phyloP scores from a whole-genome alignment of 495 filamentous ascomycete species.

The Penicillium taxi region DNA sequence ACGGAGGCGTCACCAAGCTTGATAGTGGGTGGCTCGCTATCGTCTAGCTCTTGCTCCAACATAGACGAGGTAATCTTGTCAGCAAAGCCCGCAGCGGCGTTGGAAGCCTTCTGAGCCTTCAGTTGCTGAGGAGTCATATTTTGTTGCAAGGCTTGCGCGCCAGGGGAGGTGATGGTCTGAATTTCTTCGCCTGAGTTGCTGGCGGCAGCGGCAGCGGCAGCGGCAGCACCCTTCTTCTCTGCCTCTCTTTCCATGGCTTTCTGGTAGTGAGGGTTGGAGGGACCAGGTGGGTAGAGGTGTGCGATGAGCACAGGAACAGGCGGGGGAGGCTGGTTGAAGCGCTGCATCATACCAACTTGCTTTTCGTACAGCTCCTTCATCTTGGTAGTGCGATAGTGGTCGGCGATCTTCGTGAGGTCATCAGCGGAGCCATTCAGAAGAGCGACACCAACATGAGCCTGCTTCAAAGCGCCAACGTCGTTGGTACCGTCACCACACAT shows the following conservation, averaged over 20 bases:
- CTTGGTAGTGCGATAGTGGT: slow-evolving; percentile 86
- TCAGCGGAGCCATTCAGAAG: slow-evolving; percentile 91
- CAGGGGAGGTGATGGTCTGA: slow-evolving; percentile 62
- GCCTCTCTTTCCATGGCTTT: slow-evolving; percentile 84
- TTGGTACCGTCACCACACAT: slow-evolving; percentile 99
- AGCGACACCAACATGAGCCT: slow-evolving; percentile 94
- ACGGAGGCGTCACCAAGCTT: slow-evolving; percentile 97
- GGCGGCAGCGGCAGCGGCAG: slow-evolving; percentile 32
- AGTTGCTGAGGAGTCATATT: slow-evolving; percentile 47
- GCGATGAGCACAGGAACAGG: slow-evolving; percentile 87
- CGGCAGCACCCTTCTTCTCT: slow-evolving; percentile 55
- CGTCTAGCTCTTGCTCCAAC: slow-evolving; percentile 85
- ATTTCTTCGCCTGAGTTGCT: slow-evolving; percentile 46
- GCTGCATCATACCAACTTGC: slow-evolving; percentile 78
- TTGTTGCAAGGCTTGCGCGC: slow-evolving; percentile 61
- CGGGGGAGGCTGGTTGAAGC: slow-evolving; percentile 86
- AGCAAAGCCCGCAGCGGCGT: slow-evolving; percentile 67
- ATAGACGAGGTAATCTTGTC: slow-evolving; percentile 81
- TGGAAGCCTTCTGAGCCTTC: slow-evolving; percentile 54
- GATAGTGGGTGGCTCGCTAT: slow-evolving; percentile 87
- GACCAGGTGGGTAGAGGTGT: slow-evolving; percentile 88
- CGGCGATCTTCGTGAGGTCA: slow-evolving; percentile 81
- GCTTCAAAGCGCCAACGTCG: slow-evolving; percentile 95
- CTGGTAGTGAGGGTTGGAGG: slow-evolving; percentile 88
- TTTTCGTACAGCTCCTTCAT: slow-evolving; percentile 99